Conservation (phyloP, 2,329 filamentous ascomycete species). For the Trichophyton mentagrophytes region DNA sequence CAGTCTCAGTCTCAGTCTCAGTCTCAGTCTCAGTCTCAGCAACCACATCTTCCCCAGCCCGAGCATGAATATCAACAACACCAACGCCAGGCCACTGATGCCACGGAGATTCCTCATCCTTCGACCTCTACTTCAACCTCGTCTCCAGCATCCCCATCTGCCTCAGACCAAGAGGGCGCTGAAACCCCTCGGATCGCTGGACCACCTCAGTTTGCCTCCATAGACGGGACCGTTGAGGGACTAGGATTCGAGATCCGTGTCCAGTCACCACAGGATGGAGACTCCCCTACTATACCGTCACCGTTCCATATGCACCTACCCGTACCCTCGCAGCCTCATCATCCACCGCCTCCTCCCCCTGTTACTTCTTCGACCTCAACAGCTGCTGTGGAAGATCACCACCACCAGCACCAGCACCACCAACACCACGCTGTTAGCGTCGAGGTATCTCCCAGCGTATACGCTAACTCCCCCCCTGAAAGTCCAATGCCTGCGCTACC, state of each 20-base stretch:
- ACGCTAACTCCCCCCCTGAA: slow-evolving; percentile 13
- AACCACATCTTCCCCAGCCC: not conserved
- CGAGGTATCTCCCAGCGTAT: slow-evolving; percentile 17
- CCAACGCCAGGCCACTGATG: not conserved
- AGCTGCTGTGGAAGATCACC: not conserved
- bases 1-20: too few relatives aligned
- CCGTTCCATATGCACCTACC: slow-evolving; percentile 16
- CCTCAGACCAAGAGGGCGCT: slow-evolving; percentile 12
- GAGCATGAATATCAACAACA: slow-evolving; percentile 9
- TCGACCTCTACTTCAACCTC: not conserved
- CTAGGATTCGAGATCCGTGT: slow-evolving; percentile 36
- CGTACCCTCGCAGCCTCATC: slow-evolving; percentile 35
- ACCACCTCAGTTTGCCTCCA: slow-evolving; percentile 10
- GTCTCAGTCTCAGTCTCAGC: slow-evolving; percentile 21
- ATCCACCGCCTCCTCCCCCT: slow-evolving; percentile 22
- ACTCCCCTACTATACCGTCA: slow-evolving; percentile 21
- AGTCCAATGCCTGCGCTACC: slow-evolving; percentile 10
- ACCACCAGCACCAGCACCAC: slow-evolving; percentile 8
- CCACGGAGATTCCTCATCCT: not conserved
- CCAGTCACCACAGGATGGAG: slow-evolving; percentile 20
- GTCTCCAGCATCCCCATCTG: not conserved
- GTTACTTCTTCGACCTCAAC: slow-evolving; percentile 21
- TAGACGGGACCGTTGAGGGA: slow-evolving; percentile 22
- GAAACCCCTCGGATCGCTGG: slow-evolving; percentile 19
- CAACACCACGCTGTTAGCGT: slow-evolving; percentile 4